Evolutionary conservation across 2,329 filamentous ascomycete genomes (phyloP).

Genomic region (Cercospora zeina): DNA sequence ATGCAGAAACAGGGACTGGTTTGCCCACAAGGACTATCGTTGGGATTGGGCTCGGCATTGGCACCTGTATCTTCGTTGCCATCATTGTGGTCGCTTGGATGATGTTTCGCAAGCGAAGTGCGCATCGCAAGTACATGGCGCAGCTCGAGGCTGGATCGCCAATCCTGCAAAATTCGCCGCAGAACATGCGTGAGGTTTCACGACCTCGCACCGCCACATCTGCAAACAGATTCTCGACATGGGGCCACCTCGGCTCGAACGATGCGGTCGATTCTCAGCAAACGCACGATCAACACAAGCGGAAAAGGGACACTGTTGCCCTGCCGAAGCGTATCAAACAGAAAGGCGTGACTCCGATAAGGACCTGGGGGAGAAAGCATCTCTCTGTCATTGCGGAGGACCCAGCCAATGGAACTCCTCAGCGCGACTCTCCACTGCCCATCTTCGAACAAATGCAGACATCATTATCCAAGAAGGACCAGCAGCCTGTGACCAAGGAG

Average conservation of each 20-base stretch:
- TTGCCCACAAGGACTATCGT: conserved; percentile 23
- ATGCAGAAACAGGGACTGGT: background rate
- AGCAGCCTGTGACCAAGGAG: conserved; percentile 2
- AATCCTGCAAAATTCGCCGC: conserved; percentile 15
- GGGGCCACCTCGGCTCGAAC: conserved; percentile 46
- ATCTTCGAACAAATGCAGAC: conserved; percentile 16
- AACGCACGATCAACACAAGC: conserved; percentile 15
- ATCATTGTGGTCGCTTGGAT: conserved; percentile 30
- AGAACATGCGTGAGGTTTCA: conserved; percentile 29
- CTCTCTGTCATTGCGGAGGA: conserved; percentile 47
- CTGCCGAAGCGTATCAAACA: conserved; percentile 33
- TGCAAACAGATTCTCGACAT: conserved; percentile 35
- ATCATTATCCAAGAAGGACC: background rate
- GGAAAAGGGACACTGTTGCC: conserved; percentile 30
- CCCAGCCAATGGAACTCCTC: conserved; percentile 30
- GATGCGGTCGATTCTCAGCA: conserved; percentile 39
- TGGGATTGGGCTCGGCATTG: conserved; percentile 37
- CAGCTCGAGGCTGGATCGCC: conserved; percentile 33
- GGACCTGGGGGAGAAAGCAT: conserved; percentile 31
- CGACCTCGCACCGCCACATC: conserved; percentile 27
- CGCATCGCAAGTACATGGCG: conserved; percentile 32
- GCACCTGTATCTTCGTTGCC: conserved; percentile 32
- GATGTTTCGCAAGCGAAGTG: conserved; percentile 31
- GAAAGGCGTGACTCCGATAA: conserved; percentile 27
- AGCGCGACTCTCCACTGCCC: conserved; percentile 17